Evolutionary conservation across 1,284 basidiomycete genomes (phyloP), one percentile per base, ranked within the genome.

Genomic region (Ustilago loliicola): DNA sequence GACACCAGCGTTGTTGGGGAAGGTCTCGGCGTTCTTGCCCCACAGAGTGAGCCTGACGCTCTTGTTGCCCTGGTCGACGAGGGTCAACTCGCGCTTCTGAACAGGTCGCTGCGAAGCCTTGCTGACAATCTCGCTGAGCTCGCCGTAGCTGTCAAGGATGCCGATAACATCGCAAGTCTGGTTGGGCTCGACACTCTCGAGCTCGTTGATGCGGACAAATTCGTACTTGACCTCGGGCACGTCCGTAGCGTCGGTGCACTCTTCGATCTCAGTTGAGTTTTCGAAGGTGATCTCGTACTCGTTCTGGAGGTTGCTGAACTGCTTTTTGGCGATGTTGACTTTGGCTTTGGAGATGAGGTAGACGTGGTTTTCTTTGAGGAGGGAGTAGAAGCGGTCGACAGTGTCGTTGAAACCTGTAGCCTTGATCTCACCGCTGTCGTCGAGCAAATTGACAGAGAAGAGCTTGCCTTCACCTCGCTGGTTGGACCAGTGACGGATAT

Each of bases 261-360:
- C 80, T 30, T 83, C 82, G 63, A 86, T 82, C 65, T 85, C 83
- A 58, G 83, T 81, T 68, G 77, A 71, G 67, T 90, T 91, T 77
- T 96, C 94, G n/a, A 99, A 90, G 55, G 89, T 90, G 72, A 99
- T 91, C 86, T 99, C 96, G 84, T 99, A 99, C 85, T 99, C 96
- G 86, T 97, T 98, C 78, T 90, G 88, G 55, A 97, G 87, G 84
- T 93, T 94, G 59, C 91, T 93, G 87, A 97, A 99, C 88, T 98
- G 96, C 88, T 96, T 98, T 89, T 98, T 99, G 52, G 96, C 96
- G 34, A 98, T 91, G 85, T 94, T 94, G 84, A 99, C 93, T 62
- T 93, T 91, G 9, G 93, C 96, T 83, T 93, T 94, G 1, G 94
- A 94, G 72, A 99, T 90, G 85, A 91, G 94, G 87, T 95, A 99